Evolutionary conservation across 805 yeast species (phyloP), one percentile per base, ranked within the genome.

Genomic region (Cyberlindnera galapagoensis): DNA sequence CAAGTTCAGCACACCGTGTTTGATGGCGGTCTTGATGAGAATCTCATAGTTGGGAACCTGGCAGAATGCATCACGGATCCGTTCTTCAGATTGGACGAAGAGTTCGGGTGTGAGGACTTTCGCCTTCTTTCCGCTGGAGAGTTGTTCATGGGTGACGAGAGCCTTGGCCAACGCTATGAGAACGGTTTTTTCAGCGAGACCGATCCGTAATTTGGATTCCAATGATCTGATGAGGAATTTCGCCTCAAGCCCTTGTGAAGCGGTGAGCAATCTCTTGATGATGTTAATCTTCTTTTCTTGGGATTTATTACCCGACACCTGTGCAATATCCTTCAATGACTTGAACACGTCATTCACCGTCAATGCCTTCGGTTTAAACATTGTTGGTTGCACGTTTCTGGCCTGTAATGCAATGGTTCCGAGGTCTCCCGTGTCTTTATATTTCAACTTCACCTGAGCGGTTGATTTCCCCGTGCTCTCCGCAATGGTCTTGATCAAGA

Each of bases 101-200:
- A 61, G 44, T 6, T 75, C 78, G 5, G 64, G 44, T 3, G 58
- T 55, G 25, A 58, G 50, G 8, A 31, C 20, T 8, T 36, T 28
- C 4, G 31, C 20, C 26, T 44, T 39, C 13, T 52, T 52, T 7
- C 43, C 61, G 5, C 50, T 47, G 1, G 53, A 43, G 14, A 58
- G 51, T 7, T 56, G 56, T 43, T 88, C 95, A 55, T 65, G 71
- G 12, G 69, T 67, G 3, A 78, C 67, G 40, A 88, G 71, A 0
- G 97, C 94, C 51, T 85, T 92, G 0, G 96, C 82, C 28, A 92
- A 61, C 0, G 94, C 80, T 2, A 80, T 73, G 27, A 90, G 63
- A 0, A 92, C 95, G 0, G 95, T 81, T 52, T 90, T 90, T 46
- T 90, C 97, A 0, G 97, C 97, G 43, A 90, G 69, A 4, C 95